Evolutionary conservation across 495 filamentous ascomycete species (phyloP).

Genomic region (Apiosordaria backusii): DNA sequence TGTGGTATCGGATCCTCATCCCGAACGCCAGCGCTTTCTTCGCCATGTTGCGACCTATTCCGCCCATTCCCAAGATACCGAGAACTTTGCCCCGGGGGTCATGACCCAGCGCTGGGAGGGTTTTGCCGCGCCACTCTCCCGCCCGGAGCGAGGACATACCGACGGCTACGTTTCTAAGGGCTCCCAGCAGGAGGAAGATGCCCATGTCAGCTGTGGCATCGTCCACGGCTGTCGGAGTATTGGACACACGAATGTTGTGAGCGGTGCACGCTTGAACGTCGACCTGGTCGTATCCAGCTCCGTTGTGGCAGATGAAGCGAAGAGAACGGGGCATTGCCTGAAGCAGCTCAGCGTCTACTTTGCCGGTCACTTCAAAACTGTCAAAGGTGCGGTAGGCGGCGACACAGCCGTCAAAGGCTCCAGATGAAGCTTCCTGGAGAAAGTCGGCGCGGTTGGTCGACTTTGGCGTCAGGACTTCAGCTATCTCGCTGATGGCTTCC

Average conservation of each 20-base stretch:
- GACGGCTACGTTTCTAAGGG: slow-evolving; percentile 65
- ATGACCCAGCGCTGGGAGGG: slow-evolving; percentile 47
- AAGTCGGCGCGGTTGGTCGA: slow-evolving; percentile 49
- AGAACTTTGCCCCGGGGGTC: slow-evolving; percentile 71
- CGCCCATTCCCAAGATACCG: slow-evolving; percentile 85
- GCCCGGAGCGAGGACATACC: slow-evolving; percentile 60
- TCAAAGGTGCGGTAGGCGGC: slow-evolving; percentile 75
- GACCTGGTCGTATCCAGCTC: slow-evolving; percentile 81
- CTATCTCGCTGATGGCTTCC: slow-evolving; percentile 24
- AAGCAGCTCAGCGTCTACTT: slow-evolving; percentile 64
- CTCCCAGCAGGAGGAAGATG: slow-evolving; percentile 75
- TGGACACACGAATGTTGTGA: slow-evolving; percentile 65
- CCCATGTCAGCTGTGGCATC: slow-evolving; percentile 76
- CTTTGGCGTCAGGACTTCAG: slow-evolving; percentile 29
- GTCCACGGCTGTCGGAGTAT: slow-evolving; percentile 75
- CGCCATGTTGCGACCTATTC: slow-evolving; percentile 63
- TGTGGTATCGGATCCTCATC: slow-evolving; percentile 68
- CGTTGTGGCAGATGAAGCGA: slow-evolving; percentile 80
- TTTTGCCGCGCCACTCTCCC: slow-evolving; percentile 57
- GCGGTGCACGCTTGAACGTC: slow-evolving; percentile 66
- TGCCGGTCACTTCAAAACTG: slow-evolving; percentile 64
- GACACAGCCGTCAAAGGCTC: slow-evolving; percentile 62
- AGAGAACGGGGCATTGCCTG: slow-evolving; percentile 60
- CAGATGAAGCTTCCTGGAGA: slow-evolving; percentile 65
- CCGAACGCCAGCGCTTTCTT: slow-evolving; percentile 55